phyloP scores from a whole-genome alignment of 2,329 filamentous ascomycete species.

The Fonsecaea multimorphosa region DNA sequence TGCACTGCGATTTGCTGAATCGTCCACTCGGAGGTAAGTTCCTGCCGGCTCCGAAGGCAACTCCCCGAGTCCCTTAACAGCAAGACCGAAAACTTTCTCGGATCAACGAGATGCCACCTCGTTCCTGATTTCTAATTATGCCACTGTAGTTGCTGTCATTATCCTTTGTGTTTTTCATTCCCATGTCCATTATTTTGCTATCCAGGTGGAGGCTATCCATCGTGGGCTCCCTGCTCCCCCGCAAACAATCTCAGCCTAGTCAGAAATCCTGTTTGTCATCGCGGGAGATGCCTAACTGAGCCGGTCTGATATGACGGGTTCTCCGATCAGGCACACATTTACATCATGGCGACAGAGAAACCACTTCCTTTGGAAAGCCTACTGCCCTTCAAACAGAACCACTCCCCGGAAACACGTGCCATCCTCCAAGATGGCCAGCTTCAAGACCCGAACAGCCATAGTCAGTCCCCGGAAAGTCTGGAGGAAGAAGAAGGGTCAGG shows the following conservation, averaged over 20 bases:
- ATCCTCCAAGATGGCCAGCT: constrained; percentile 14
- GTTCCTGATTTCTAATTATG: background rate
- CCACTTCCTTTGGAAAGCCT: constrained; percentile 24
- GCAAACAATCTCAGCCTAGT: background rate
- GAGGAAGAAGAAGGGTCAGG: constrained; percentile 29
- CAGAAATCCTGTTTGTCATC: background rate
- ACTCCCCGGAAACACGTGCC: constrained; percentile 20
- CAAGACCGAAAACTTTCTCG: background rate
- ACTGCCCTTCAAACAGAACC: constrained; percentile 24
- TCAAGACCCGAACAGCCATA: constrained; percentile 16
- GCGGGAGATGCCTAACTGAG: background rate
- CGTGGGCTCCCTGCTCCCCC: background rate
- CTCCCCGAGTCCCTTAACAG: background rate
- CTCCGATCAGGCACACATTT: background rate
- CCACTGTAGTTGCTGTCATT: background rate
- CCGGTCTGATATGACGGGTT: background rate
- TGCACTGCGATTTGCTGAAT: background rate
- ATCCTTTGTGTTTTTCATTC: background rate
- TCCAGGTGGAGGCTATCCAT: background rate
- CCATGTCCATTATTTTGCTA: background rate
- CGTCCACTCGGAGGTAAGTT: background rate
- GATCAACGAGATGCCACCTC: background rate
- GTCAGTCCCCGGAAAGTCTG: constrained; percentile 28
- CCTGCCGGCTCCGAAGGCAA: constrained; percentile 1
- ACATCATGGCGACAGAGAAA: constrained; percentile 11